Base-by-base conservation (phyloP, 2,329 filamentous ascomycete species). In the Colletotrichum sansevieriae region DNA sequence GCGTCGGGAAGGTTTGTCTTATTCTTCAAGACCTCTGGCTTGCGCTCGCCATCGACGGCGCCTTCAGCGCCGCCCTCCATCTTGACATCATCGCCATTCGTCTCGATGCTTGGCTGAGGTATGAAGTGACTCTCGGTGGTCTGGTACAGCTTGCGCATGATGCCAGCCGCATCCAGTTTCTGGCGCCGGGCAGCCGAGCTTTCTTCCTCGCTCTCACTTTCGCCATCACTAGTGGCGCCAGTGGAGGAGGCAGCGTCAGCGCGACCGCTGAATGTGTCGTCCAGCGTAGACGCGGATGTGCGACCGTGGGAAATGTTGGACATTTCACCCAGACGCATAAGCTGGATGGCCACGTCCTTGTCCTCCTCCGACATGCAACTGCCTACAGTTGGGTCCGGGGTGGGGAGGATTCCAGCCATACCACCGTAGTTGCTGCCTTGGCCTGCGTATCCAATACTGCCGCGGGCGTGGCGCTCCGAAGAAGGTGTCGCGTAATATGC, bases 361-460 rank as follows among this genome's bases (percentile, higher is more conserved):
- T 91, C 89, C 80, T 99, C 96, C 78, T 99, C 96, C 13, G 95
- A 98, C 79, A 99, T 95, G 79, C 94, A 97, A 81, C 95, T 98
- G 63, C 93, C 93, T 74, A 98, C 92, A 12, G 96, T 99, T n/a
- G 95, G 95, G 75, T 98, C 96, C 29, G 96, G 96, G 2, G 96
- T 99, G 20, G 95, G 95, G 71, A 98, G 84, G 73, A 97, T 88
- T 63, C 90, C 90, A 11, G 78, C 44, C 77, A 80, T 76, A 70
- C 75, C 65, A 57, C 63, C 54, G 41, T 57, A 63, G 57, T 71
- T 71, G 37, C 54, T 58, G 41, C 70, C 73, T 12, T 75, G 66
- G 18, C 70, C 74, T 41, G 85, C 82, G 72, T 88, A 87, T 67
- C 84, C 85, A 70, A 88, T 84, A 75, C 89, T 90, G 63, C 88